These are phyloP conservation scores for Crithidia bombi DNA, from an alignment of 208 protist genomes.

Conservation along the genomic window DNA sequence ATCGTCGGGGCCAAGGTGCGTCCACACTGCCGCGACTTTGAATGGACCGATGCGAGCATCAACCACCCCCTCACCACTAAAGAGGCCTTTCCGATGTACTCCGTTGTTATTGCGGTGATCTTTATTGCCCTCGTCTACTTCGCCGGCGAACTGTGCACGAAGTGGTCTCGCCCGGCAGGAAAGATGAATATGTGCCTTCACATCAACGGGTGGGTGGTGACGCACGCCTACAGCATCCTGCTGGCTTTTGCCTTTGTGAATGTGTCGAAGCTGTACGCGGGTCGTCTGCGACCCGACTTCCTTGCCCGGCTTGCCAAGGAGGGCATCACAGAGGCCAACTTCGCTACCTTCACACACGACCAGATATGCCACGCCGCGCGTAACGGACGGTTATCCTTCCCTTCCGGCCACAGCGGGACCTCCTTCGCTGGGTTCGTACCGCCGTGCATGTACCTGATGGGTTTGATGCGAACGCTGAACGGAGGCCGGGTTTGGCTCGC, in stretches of 20 bases:
- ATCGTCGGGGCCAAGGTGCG: slow-evolving; percentile 23
- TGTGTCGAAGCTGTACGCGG: slow-evolving; percentile 74
- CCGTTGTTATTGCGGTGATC: slow-evolving; percentile 44
- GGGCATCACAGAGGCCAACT: slow-evolving; percentile 45
- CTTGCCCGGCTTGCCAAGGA: slow-evolving; percentile 43
- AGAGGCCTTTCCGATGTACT: slow-evolving; percentile 70
- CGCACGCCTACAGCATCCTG: slow-evolving; percentile 47
- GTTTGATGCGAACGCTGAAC: slow-evolving; percentile 48
- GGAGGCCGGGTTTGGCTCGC: slow-evolving; percentile 52
- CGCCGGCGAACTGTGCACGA: slow-evolving; percentile 32
- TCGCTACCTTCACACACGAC: slow-evolving; percentile 25
- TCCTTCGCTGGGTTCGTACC: slow-evolving; percentile 76
- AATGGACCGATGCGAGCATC: slow-evolving; percentile 75
- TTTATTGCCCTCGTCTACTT: slow-evolving; percentile 39
- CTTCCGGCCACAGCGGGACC: slow-evolving; percentile 86
- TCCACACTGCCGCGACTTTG: slow-evolving; percentile 69
- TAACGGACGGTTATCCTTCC: slow-evolving; percentile 86
- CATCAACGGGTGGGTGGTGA: slow-evolving; percentile 62
- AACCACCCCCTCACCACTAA: slow-evolving; percentile 38
- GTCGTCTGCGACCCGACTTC: slow-evolving; percentile 91
- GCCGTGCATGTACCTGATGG: slow-evolving; percentile 76
- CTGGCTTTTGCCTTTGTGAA: slow-evolving; percentile 57
- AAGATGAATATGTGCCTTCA: slow-evolving; percentile 35
- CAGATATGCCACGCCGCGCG: slow-evolving; percentile 56
- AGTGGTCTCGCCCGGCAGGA: slow-evolving; percentile 23